Evolutionary conservation across 495 filamentous ascomycete genomes (phyloP), one percentile per base, ranked within the genome.

Genomic region (Entonaema liquescens): DNA sequence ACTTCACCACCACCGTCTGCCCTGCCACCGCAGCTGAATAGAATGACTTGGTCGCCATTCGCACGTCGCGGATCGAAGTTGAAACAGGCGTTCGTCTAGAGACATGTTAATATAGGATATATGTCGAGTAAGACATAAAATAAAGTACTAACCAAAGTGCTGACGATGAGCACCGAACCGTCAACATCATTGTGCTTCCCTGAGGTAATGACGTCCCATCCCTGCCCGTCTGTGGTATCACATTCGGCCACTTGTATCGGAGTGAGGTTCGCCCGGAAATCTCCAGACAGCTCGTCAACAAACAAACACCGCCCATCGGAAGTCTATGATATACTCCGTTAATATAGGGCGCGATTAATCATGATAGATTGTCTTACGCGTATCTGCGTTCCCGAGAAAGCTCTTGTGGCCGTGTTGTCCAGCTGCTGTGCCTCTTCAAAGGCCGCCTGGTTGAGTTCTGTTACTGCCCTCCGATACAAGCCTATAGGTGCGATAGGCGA

Each of bases 261-360:
- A n/a, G 79, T 87, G 60, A 88, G 73, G 67, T 88, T 88, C 52
- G 82, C 83, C 23, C 86, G 81, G 65, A 88, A 88, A 70, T 88
- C 86, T 5, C 86, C 86, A 5, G 84, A 86, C 3, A 86, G 76
- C 62, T 85, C 78, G 65, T 87, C 79, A 25, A 88, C 81, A 59
- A 83, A 85, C 21, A 88, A 80, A 58, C 86, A 88, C 67, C 79
- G 77, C 8, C 83, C 84, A 59, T 82, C 80, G 1, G 84, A 82
- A 25, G 84, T 86, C 83, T 86, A 40, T 21, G 8, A 35, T 26
- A 44, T 44, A 29, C 5, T 47, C 66, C 49, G 61, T 71, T 44
- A 59, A 31, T 26, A 12, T 5, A 13, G 15, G 0, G 13, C 11
- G 6, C n/a, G 8, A 6, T 17, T 12, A 4, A 25, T 25, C 28